A percentile compares a stretch with the other conserved stretches of the same genome.
These are phyloP conservation scores for Bipolaris sorokiniana DNA, from an alignment of 2,329 filamentous ascomycete genomes.

Conservation along the genomic window DNA sequence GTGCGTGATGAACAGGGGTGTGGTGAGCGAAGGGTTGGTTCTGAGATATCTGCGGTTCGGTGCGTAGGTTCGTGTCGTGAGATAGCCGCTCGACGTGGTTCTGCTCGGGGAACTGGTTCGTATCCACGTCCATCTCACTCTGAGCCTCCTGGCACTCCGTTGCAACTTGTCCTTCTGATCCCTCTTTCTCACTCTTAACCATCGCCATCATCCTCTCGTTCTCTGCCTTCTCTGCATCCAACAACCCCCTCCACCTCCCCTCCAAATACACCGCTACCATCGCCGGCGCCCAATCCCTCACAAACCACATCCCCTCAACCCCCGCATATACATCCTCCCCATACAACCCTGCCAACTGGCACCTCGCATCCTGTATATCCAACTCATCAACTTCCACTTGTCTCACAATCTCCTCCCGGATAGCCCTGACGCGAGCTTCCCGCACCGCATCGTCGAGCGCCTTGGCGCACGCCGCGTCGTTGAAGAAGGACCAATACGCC, in stretches of 20 bases:
- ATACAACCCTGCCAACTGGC: constrained; percentile 27
- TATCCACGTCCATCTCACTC: too few species aligned
- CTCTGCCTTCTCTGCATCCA: constrained; percentile 31
- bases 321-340: constrained; percentile 14
- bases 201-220: constrained; percentile 12
- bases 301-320: constrained; percentile 30
- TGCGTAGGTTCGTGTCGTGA: too few species aligned
- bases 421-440: constrained; percentile 18
- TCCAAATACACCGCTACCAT: constrained; percentile 37
- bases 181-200: constrained; percentile 1
- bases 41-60: too few species aligned
- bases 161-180: background rate
- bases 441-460: constrained; percentile 37
- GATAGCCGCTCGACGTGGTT: too few species aligned
- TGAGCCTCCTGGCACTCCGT: too few species aligned
- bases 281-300: constrained; percentile 29
- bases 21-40: background rate
- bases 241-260: constrained; percentile 35
- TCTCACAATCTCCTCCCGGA: constrained; percentile 26
- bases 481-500: constrained; percentile 34
- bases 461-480: constrained; percentile 29
- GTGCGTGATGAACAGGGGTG: background rate
- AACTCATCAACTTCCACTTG: constrained; percentile 20
- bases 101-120: too few species aligned
- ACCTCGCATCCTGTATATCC: constrained; percentile 16